A percentile compares a stretch with the other conserved stretches of the same genome.
phyloP scores from a whole-genome alignment of 1,284 basidiomycete species.

The Cutaneotrichosporon cutaneum region DNA sequence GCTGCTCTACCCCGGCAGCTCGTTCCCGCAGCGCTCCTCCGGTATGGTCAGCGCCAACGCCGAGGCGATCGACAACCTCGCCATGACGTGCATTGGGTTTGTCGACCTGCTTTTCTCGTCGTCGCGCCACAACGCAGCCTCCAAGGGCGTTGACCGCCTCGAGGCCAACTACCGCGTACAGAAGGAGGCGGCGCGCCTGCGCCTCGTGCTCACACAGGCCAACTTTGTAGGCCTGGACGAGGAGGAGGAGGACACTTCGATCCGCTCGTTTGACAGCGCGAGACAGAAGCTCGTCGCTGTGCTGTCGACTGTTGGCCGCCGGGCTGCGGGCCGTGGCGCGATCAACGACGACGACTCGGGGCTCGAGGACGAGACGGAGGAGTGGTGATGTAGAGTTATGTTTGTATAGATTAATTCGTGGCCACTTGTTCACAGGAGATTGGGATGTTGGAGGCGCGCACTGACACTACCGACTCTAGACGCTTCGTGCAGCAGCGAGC shows the following conservation, averaged over 20 bases:
- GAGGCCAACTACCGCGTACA: slow-evolving; percentile 35
- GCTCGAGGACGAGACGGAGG: slow-evolving; percentile 45
- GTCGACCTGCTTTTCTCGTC: slow-evolving; percentile 42
- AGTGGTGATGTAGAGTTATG: slow-evolving; percentile 28
- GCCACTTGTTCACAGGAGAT: too few relatives aligned
- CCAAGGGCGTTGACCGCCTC: slow-evolving; percentile 26
- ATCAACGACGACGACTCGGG: slow-evolving; percentile 47
- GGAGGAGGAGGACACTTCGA: slow-evolving; percentile 17
- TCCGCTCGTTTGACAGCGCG: slow-evolving; percentile 36
- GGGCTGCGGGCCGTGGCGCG: slow-evolving; percentile 39
- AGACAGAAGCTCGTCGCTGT: slow-evolving; percentile 46
- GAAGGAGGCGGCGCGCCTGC: slow-evolving; percentile 37
- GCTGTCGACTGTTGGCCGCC: slow-evolving; percentile 38
- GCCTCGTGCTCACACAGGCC: slow-evolving; percentile 45
- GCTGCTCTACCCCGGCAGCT: slow-evolving; percentile 43
- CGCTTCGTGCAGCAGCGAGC: too few relatives aligned
- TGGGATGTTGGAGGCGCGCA: too few relatives aligned
- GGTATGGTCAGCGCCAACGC: slow-evolving; percentile 32
- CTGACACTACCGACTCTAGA: too few relatives aligned
- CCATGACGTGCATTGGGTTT: slow-evolving; percentile 48
- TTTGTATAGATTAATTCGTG: too few relatives aligned
- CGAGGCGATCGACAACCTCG: slow-evolving; percentile 47
- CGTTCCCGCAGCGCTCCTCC: slow-evolving; percentile 16
- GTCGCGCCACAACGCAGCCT: slow-evolving; percentile 16
- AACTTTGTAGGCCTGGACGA: slow-evolving; percentile 40